Evolutionary conservation across 257 asterid species (phyloP).

Genomic region (Gentiana straminea): DNA sequence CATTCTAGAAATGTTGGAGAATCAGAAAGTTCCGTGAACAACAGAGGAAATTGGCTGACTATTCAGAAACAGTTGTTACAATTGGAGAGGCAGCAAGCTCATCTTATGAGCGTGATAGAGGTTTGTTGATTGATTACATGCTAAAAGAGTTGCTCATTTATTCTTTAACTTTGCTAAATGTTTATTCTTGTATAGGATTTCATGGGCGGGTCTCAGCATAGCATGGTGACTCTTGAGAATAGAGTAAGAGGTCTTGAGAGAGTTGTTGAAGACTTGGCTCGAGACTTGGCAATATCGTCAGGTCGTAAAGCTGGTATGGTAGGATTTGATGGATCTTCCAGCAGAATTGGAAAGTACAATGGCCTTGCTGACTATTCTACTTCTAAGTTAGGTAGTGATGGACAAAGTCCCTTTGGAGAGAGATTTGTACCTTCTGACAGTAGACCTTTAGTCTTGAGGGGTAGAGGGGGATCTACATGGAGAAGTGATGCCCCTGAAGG

Average conservation of each 20-base stretch:
- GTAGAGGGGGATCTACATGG: constrained; percentile 52
- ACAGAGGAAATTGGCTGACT: constrained; percentile 78
- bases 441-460: constrained; percentile 42
- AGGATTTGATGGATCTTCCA: constrained; percentile 57
- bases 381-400: constrained; percentile 64
- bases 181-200: constrained; percentile 51
- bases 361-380: constrained; percentile 68
- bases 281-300: constrained; percentile 75
- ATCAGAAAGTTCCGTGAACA: constrained; percentile 55
- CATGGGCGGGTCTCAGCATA: constrained; percentile 97
- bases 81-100: constrained; percentile 88
- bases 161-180: constrained; percentile 13
- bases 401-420: constrained; percentile 55
- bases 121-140: constrained; percentile 24
- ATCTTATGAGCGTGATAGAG: constrained; percentile 94
- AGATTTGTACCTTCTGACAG: constrained; percentile 56
- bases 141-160: constrained; percentile 5
- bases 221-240: constrained; percentile 90
- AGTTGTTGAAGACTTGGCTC: constrained; percentile 95
- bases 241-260: constrained; percentile 97
- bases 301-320: constrained; percentile 56
- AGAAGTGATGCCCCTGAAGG: constrained; percentile 58
- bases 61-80: constrained; percentile 82
- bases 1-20: constrained; percentile 45
- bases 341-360: constrained; percentile 63